A percentile compares a stretch with the other conserved stretches of the same genome.
phyloP scores from a whole-genome alignment of 1,284 basidiomycete genomes.

The Apiotrichum porosum region DNA sequence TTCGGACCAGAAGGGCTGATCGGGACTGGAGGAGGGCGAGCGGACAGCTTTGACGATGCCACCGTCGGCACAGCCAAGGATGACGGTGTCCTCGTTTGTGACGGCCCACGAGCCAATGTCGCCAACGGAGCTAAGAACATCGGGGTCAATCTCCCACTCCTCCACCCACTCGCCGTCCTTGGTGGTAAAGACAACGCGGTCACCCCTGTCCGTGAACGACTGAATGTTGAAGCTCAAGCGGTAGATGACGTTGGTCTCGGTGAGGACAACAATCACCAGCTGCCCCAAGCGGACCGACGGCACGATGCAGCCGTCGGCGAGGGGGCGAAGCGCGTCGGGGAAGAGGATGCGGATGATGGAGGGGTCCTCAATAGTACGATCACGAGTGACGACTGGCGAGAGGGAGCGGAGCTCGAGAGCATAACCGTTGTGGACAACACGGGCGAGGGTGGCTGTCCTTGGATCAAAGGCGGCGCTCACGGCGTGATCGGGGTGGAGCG shows the following conservation, averaged over 20 bases:
- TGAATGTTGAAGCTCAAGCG: slow-evolving; percentile 61
- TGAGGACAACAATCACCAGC: slow-evolving; percentile 67
- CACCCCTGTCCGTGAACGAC: slow-evolving; percentile 18
- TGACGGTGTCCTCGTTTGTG: slow-evolving; percentile 64
- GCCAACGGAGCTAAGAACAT: slow-evolving; percentile 23
- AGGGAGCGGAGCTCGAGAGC: slow-evolving; percentile 72
- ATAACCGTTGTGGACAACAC: slow-evolving; percentile 67
- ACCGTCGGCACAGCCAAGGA: slow-evolving; percentile 63
- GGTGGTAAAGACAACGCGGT: slow-evolving; percentile 28
- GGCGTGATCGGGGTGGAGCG: slow-evolving; percentile 68
- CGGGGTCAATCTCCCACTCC: slow-evolving; percentile 36
- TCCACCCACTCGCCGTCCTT: slow-evolving; percentile 34
- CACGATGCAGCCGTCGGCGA: slow-evolving; percentile 54
- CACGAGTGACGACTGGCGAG: slow-evolving; percentile 40
- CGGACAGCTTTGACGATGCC: slow-evolving; percentile 64
- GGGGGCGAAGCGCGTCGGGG: slow-evolving; percentile 60
- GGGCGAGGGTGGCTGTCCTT: slow-evolving; percentile 64
- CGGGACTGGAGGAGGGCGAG: slow-evolving; percentile 19
- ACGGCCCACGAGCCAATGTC: slow-evolving; percentile 57
- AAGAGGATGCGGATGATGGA: slow-evolving; percentile 70
- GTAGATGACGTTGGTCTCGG: slow-evolving; percentile 67
- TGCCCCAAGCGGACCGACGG: slow-evolving; percentile 56
- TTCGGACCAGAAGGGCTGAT: slow-evolving; percentile 34
- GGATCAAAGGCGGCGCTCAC: slow-evolving; percentile 59
- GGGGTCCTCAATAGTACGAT: slow-evolving; percentile 41